These are phyloP conservation scores for Fraxinus ornus DNA, from an alignment of 305 asterid species.

Conservation along the genomic window DNA sequence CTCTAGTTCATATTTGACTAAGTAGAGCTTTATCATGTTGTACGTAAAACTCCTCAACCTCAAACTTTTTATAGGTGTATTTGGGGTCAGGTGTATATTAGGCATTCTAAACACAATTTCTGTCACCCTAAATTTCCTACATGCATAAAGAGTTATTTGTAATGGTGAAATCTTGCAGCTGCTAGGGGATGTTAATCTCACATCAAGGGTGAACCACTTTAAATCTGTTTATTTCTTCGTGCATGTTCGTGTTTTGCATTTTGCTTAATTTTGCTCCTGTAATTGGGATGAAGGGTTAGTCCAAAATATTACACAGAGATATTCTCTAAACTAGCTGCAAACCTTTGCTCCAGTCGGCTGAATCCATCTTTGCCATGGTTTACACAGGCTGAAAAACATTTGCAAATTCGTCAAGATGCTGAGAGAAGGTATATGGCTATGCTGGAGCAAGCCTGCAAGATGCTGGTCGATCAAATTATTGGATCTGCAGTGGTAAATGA, in stretches of 20 bases:
- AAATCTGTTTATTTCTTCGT: too few relatives aligned
- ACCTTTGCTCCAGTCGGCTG: background rate
- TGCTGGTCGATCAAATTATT: conserved; percentile 71
- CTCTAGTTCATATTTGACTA: background rate
- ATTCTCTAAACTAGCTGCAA: background rate
- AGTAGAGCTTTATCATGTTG: background rate
- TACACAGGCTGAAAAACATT: conserved; percentile 73
- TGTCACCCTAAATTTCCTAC: background rate
- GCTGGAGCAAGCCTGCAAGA: conserved; percentile 76
- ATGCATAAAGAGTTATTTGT: background rate
- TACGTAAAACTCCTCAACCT: background rate
- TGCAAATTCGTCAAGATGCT: conserved; percentile 80
- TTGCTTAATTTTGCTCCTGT: background rate
- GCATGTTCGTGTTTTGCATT: background rate
- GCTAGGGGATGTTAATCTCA: background rate
- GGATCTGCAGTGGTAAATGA: conserved; percentile 37
- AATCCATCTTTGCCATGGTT: background rate
- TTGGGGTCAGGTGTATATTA: background rate
- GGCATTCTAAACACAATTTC: background rate
- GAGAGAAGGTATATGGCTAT: conserved; percentile 70
- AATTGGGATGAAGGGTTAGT: background rate
- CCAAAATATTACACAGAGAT: background rate
- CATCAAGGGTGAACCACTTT: background rate
- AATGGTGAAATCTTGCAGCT: background rate
- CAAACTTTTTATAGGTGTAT: background rate